Evolutionary conservation across 441 rosid genomes (phyloP), one percentile per base, ranked within the genome.

Genomic region (Francoa sonchifolia): DNA sequence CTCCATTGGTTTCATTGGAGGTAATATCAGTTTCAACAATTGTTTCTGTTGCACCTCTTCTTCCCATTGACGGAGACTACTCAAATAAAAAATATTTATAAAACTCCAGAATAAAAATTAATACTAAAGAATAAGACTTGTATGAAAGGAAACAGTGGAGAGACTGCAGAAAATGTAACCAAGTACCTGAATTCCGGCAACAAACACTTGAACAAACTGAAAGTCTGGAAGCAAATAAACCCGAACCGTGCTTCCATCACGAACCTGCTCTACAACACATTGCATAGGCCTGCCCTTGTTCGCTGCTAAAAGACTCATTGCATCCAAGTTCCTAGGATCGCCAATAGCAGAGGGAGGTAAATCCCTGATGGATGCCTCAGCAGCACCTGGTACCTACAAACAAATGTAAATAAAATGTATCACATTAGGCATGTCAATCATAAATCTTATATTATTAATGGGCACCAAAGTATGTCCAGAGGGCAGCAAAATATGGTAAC

Each of bases 101-200:
- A 13, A 29, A 12, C 33, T 33, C 27, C 20, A 42, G 34, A 17
- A 34, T 19, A 50, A 5, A 46, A 15, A 35, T 28, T n/a, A 23
- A 6, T 1, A 37, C 4, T 14, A 32, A 14, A 16, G n/a, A 0
- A 11, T 10, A 19, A 12, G 30, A 44, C 7, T 23, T n/a, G n/a
- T n/a, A n/a, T n/a, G n/a, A n/a, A n/a, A n/a, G n/a, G n/a, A n/a
- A n/a, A n/a, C n/a, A n/a, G n/a, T n/a, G n/a, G n/a, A n/a, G n/a
- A n/a, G n/a, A n/a, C n/a, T n/a, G n/a, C n/a, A n/a, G n/a, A n/a
- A n/a, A n/a, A n/a, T n/a, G n/a, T n/a, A n/a, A n/a, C n/a, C n/a
- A n/a, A n/a, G n/a, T 57, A 83, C 99, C 97, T 87, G 96, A 55
- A 83, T 68, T 62, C 99, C 99, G 2, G 99, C 97, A 59, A 92